Base-by-base conservation (phyloP, 2,329 filamentous ascomycete species). In the Helicocarpus griseus region DNA sequence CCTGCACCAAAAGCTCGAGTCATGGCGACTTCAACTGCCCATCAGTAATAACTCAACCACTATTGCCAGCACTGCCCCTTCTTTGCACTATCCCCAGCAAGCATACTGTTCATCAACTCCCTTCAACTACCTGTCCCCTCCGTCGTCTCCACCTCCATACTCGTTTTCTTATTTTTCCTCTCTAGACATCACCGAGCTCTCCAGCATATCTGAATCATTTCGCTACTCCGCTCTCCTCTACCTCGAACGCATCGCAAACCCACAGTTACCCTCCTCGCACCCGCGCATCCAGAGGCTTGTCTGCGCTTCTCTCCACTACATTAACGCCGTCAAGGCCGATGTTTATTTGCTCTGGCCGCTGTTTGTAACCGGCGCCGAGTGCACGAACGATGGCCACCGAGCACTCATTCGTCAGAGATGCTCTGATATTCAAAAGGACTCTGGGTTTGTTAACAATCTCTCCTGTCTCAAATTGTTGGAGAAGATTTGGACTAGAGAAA, bases 291-390 rank as follows among this genome's bases (percentile, higher is more conserved):
- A 94, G 66, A 84, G 83, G 57, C 78, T 94, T 19, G 89, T 95
- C 51, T 82, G 82, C 62, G 83, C 88, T 57, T 86, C 90, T 1
- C 79, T 96, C 38, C 86, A 83, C 69, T 91, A 94, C 69, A 87
- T 93, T 52, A 85, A 83, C 5, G 84, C 83, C 49, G 82, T 96
- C 35, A 83, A 87, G 55, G 78, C 83, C 2, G 85, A 95, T 69
- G 94, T 95, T 64, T 95, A 95, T 65, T 73, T 96, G 8, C 80
- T 96, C 7, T 96, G 90, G 91, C 90, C 91, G 2, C 77, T 96
- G 2, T 95, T 96, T 65, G 85, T 96, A 49, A 83, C 86, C 1
- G 90, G 90, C 19, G 89, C 87, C 21, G 91, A 96, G 71, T 95
- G 89, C 61, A 85, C 93, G 56, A 85, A 88, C 58, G 82, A 87